Evolutionary conservation across 306 rosid species (phyloP).

Genomic region (Mucuna pruriens): DNA sequence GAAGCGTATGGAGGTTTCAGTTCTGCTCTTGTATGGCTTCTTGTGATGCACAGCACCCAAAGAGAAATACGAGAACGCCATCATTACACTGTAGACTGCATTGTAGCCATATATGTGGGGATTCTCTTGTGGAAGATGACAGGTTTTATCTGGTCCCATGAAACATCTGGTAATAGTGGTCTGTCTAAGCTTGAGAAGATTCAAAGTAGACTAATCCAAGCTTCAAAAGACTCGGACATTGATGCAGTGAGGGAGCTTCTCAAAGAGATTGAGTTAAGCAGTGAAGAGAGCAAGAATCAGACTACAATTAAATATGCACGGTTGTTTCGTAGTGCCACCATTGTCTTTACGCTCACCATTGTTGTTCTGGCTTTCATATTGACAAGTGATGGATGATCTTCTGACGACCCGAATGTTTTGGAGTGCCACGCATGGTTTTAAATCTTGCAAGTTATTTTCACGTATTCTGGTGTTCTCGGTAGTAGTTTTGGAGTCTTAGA

Average conservation of each 20-base stretch:
- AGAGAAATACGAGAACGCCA: slow-evolving; percentile 94
- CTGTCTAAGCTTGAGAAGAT: slow-evolving; percentile 66
- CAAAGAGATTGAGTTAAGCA: slow-evolving; percentile 58
- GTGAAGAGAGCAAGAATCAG: slow-evolving; percentile 54
- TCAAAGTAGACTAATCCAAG: slow-evolving; percentile 74
- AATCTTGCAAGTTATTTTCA: neutral
- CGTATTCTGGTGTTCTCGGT: slow-evolving; percentile 9
- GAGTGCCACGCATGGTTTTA: slow-evolving; percentile 9
- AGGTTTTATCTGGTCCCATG: slow-evolving; percentile 76
- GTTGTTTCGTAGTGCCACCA: slow-evolving; percentile 56
- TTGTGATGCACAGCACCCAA: slow-evolving; percentile 85
- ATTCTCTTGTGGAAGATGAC: slow-evolving; percentile 93
- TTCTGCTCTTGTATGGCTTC: slow-evolving; percentile 86
- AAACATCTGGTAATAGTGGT: slow-evolving; percentile 42
- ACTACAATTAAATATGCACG: slow-evolving; percentile 44
- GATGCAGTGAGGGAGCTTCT: slow-evolving; percentile 85
- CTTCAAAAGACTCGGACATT: slow-evolving; percentile 87
- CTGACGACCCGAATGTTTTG: neutral
- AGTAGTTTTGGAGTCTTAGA: slow-evolving; percentile 10
- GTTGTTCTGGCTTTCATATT: slow-evolving; percentile 76
- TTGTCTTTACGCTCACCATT: slow-evolving; percentile 56
- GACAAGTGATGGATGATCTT: slow-evolving; percentile 71
- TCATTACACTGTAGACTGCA: slow-evolving; percentile 82
- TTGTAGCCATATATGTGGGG: slow-evolving; percentile 90
- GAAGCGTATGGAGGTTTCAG: slow-evolving; percentile 96